phyloP scores from a whole-genome alignment of 495 filamentous ascomycete genomes.

The Durotheca rogersii region DNA sequence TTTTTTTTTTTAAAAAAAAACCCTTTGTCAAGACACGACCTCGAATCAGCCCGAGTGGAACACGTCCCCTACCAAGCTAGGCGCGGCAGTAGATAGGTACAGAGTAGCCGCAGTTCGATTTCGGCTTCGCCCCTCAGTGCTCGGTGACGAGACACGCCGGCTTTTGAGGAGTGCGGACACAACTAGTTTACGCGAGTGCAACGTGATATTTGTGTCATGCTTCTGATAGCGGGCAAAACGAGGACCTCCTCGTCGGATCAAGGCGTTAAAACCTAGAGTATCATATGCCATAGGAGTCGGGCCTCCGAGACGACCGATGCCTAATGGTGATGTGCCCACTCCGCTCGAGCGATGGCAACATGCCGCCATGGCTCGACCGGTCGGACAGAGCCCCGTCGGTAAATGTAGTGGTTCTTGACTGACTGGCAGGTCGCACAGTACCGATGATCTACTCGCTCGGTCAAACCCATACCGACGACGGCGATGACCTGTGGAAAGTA shows the following conservation, averaged over 20 bases:
- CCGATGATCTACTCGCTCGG: conserved; percentile 13
- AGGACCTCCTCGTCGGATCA: not conserved
- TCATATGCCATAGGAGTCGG: not conserved
- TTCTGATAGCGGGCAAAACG: conserved; percentile 1
- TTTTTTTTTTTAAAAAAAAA: too few relatives aligned
- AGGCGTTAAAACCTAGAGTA: conserved; percentile 1
- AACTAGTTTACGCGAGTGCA: conserved; percentile 6
- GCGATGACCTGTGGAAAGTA: conserved; percentile 9
- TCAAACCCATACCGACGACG: conserved; percentile 14
- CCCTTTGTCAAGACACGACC: not conserved
- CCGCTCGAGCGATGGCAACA: conserved; percentile 5
- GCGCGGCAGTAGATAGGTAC: conserved; percentile 10
- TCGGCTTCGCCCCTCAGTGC: conserved; percentile 10
- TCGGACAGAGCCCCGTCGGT: conserved; percentile 5
- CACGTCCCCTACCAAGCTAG: conserved; percentile 7
- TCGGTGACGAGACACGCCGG: conserved; percentile 2
- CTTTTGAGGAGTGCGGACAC: conserved; percentile 7
- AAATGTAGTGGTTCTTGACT: conserved; percentile 9
- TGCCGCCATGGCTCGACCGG: conserved; percentile 4
- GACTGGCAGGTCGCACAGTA: conserved; percentile 9
- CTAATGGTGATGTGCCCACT: conserved; percentile 5
- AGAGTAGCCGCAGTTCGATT: conserved; percentile 9
- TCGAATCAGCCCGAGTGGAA: conserved; percentile 11
- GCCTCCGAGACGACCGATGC: conserved; percentile 1
- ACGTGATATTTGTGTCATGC: conserved; percentile 10